Base-by-base conservation (phyloP, 2,329 filamentous ascomycete species). In the Myriosclerotinia curreyana region DNA sequence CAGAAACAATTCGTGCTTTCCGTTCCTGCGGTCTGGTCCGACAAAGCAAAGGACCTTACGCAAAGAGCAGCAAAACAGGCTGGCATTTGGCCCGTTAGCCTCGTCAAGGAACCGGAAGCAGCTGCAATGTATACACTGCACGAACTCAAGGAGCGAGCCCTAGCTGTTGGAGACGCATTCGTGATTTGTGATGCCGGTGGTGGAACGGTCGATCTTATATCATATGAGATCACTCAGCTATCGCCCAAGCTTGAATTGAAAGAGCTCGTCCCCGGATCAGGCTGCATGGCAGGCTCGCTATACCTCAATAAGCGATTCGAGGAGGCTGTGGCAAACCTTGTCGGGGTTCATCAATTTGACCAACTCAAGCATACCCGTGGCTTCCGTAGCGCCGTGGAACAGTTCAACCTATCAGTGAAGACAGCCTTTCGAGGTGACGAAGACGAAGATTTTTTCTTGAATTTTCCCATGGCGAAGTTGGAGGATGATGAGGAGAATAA, bases 11-110 rank as follows among this genome's bases (percentile, higher is more conserved):
- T 83, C 64, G 78, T 85, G 52, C 74, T 86, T 25, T 84, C 83
- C 0, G 82, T 86, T 0, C 83, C 83, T 0, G 83, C 83, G 6
- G 82, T 86, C 9, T 86, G 83, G 83, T 82, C 79, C 46, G 82
- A 84, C 52, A 75, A 76, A 6, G 82, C 83, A 38, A 84, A 82
- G 60, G 76, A 82, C 50, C 78, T 78, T 44, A 85, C 82, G 1
- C 7, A 20, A 17, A 15, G 66, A 64, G 68, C 67, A n/a, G 68
- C 68, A 1, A 64, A 56, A 20, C 25, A 40, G 5, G 67, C 68
- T 0, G 61, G 64, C 1, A 49, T 67, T 25, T 15, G 58, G 12
- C 64, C 17, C 6, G 42, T 65, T 3, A 40, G 34, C 3, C 36
- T 69, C 17, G 62, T 69, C 34, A 68, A 67, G 38, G 69, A 69